Percentiles rank a stretch among this genome's conserved stretches.
phyloP scores from a whole-genome alignment of 2,329 filamentous ascomycete genomes.

The Xylaria sp. region DNA sequence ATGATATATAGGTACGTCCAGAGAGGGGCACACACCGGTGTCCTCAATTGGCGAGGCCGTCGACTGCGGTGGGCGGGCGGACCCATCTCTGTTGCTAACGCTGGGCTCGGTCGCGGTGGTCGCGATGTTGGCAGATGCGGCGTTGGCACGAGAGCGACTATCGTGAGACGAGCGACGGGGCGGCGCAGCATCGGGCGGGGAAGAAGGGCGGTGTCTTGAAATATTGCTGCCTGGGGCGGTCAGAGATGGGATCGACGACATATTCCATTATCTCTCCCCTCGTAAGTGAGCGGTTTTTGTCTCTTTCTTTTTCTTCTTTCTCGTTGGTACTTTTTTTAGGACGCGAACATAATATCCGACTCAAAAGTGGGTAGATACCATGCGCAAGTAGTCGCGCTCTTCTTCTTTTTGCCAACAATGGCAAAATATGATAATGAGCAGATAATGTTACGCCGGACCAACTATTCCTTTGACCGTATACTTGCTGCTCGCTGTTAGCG shows the following conservation, averaged over 20 bases:
- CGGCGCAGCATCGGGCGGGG: slow-evolving; percentile 10
- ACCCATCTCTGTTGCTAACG: slow-evolving; percentile 7
- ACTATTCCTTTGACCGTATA: neutral
- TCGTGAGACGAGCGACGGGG: slow-evolving; percentile 14
- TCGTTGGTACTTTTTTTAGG: slow-evolving; percentile 1
- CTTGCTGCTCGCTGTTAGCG: neutral
- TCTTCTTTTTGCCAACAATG: neutral
- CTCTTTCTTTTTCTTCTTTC: neutral
- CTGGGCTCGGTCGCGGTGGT: neutral
- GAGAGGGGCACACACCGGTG: slow-evolving; percentile 27
- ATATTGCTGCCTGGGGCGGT: slow-evolving; percentile 41
- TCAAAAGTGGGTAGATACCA: neutral
- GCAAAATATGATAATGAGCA: neutral
- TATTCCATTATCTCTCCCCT: slow-evolving; percentile 44
- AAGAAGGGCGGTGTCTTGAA: slow-evolving; percentile 25
- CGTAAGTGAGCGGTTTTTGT: neutral
- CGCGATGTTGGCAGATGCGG: slow-evolving; percentile 14
- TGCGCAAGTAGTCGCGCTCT: neutral
- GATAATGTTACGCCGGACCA: neutral
- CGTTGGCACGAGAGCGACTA: slow-evolving; percentile 3
- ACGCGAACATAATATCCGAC: neutral
- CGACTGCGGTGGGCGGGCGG: slow-evolving; percentile 19
- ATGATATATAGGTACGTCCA: slow-evolving; percentile 10
- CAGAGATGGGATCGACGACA: slow-evolving; percentile 44
- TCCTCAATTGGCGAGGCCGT: slow-evolving; percentile 24